phyloP scores from a whole-genome alignment of 352 stramenopile genomes.

The Phytophthora cactorum region DNA sequence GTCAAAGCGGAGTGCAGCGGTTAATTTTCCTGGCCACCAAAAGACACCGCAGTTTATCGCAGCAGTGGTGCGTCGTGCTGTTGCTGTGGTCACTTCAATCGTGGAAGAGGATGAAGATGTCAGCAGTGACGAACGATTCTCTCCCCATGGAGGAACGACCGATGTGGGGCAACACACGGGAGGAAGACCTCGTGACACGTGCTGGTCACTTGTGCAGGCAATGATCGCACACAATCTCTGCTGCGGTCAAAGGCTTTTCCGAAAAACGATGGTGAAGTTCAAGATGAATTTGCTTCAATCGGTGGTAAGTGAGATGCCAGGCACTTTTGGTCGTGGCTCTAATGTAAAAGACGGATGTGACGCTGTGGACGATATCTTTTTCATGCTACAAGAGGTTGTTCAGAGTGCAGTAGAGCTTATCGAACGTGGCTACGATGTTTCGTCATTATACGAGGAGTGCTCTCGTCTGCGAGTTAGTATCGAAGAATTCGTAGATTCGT shows the following conservation, averaged over 20 bases:
- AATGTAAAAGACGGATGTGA: constrained; percentile 16
- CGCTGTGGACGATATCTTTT: constrained; percentile 27
- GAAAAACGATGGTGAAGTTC: constrained; percentile 47
- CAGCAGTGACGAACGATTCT: not conserved
- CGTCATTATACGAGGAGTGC: constrained; percentile 15
- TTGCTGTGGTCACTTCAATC: constrained; percentile 3
- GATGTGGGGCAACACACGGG: constrained; percentile 64
- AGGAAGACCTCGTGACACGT: constrained; percentile 46
- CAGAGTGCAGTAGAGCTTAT: constrained; percentile 19
- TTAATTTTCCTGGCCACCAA: constrained; percentile 42
- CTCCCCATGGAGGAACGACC: constrained; percentile 43
- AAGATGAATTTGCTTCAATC: constrained; percentile 29
- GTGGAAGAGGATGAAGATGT: not conserved
- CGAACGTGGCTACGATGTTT: constrained; percentile 26
- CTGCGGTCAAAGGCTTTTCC: constrained; percentile 37
- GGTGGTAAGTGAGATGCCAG: constrained; percentile 8
- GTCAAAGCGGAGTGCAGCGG: constrained; percentile 36
- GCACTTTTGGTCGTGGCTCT: not conserved
- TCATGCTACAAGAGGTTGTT: constrained; percentile 31
- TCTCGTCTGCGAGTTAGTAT: constrained; percentile 12
- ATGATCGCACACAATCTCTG: constrained; percentile 44
- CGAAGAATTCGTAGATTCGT: constrained; percentile 22
- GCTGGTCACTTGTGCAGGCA: constrained; percentile 56
- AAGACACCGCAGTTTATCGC: constrained; percentile 66
- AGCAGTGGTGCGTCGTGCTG: constrained; percentile 27